These are phyloP conservation scores for Amphirosellinia nigrospora DNA, from an alignment of 495 filamentous ascomycete species.

Conservation along the genomic window DNA sequence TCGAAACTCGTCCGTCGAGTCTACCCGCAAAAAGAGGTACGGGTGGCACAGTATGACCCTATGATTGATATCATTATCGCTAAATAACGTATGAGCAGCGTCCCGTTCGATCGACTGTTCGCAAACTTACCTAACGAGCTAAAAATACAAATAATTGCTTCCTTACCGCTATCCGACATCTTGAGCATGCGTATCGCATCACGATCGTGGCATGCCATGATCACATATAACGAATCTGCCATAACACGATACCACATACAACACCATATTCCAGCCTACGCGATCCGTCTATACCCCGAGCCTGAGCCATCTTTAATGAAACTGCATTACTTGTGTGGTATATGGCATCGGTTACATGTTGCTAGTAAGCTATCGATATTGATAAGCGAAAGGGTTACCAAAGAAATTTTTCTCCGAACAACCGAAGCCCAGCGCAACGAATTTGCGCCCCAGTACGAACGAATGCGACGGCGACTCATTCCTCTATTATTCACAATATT, in stretches of 20 bases:
- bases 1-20: slow-evolving; percentile 33
- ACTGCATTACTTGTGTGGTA: slow-evolving; percentile 62
- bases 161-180: slow-evolving; percentile 59
- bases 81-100: slow-evolving; percentile 23
- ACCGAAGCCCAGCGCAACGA: slow-evolving; percentile 55
- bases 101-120: slow-evolving; percentile 58
- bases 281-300: slow-evolving; percentile 57
- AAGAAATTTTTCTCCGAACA: slow-evolving; percentile 60
- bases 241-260: slow-evolving; percentile 63
- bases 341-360: slow-evolving; percentile 65
- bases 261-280: slow-evolving; percentile 58
- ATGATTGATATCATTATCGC: slow-evolving; percentile 21
- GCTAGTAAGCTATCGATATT: slow-evolving; percentile 59
- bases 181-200: slow-evolving; percentile 59
- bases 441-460: slow-evolving; percentile 59
- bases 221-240: slow-evolving; percentile 61
- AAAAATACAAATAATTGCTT: slow-evolving; percentile 61
- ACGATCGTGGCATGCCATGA: slow-evolving; percentile 57
- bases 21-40: slow-evolving; percentile 33
- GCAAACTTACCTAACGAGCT: slow-evolving; percentile 58
- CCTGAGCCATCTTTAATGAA: slow-evolving; percentile 50
- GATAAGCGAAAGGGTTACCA: slow-evolving; percentile 62
- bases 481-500: slow-evolving; percentile 62
- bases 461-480: slow-evolving; percentile 62
- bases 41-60: neutral